Base-by-base conservation (phyloP, 2,329 filamentous ascomycete species). In the Macroventuria anomochaeta region DNA sequence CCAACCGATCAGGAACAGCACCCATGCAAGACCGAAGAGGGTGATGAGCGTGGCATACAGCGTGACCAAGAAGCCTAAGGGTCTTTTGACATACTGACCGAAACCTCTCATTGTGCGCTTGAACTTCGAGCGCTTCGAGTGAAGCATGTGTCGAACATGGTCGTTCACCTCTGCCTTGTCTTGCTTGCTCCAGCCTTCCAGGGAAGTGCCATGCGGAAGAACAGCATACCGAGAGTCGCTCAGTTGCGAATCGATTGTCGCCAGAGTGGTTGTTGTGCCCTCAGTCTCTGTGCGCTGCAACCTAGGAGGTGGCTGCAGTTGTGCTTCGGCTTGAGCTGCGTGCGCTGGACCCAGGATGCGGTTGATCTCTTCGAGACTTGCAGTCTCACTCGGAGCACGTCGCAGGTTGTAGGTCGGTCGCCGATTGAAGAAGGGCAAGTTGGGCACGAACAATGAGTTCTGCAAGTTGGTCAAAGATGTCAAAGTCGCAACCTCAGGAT, bases 1-100 rank as follows among this genome's bases (percentile, higher is more conserved):
- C 91, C 91, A 96, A 40, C 84, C 90, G 70, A 96, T 96, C 48
- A 96, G 79, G 75, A 93, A 95, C n/a, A 96, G 82, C 1, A 96
- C 91, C 91, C 91, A 96, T 0, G 89, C 89, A 11, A 93, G 80
- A 67, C 91, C 91, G 64, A 96, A 96, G 0, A 93, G 79, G 0
- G 91, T 95, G 63, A 96, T 93, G 17, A 93, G 80, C 1, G 84
- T 87, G 7, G 90, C 91, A 72, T 96, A 96, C 3, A 96, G 76
- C 0, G 90, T 95, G 53, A 96, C 89, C 48, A 93, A 82, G 69
- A 95, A 91, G 1, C 91, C 91, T 31, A 96, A 80, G 1, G 91
- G 90, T 63, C 86, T 85, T 32, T 81, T 82, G 12, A 92, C 82
- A 68, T 96, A 96, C 74, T 93, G 86, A 3, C 86, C 85, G 67